Base-by-base conservation (phyloP, 2,329 filamentous ascomycete genomes). In the Torrubiellomyces zombiae region DNA sequence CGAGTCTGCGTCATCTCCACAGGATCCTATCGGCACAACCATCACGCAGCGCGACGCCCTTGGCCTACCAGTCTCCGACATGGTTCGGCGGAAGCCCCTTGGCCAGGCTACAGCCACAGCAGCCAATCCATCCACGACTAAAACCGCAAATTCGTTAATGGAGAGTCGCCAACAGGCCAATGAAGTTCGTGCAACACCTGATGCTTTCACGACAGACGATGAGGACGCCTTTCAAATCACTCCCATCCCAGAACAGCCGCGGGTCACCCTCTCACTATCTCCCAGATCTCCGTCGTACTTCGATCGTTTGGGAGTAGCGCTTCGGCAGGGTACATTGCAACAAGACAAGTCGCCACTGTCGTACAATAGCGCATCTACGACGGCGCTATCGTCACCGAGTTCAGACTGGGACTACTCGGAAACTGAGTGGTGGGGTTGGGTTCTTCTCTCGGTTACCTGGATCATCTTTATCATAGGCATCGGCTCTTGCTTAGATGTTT, bases 401-500 rank as follows among this genome's bases (percentile, higher is more conserved):
- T 48, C 53, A 8, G 72, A 75, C 31, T 89, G 82, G 75, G 81
- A 93, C 51, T 94, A 95, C 44, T 71, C 75, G 20, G 85, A 94
- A 55, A 98, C 89, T 1, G 85, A 89, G 41, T 92, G 81, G 74
- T 98, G 89, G 86, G 89, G 89, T 1, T 98, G 86, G 82, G 75
- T 93, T 6, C 76, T 98, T 23, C 58, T 98, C 16, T 56, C 78
- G 20, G 75, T 81, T 23, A 98, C 91, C 0, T 98, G 91, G 89
- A 56, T 91, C 21, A 83, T 94, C 14, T 95, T 98, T 47, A 83
- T 95, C 12, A 71, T 89, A 1, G 89, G 89, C 16, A 95, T 98
- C 79, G 89, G 89, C 26, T 92, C 80, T 25, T 94, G 83, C 48
- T 64, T 95, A 22, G 86, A 79, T 13, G 72, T 95, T 13, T 98